Evolutionary conservation across 2,329 filamentous ascomycete species (phyloP).

Genomic region (Sphaerostilbella broomeana): DNA sequence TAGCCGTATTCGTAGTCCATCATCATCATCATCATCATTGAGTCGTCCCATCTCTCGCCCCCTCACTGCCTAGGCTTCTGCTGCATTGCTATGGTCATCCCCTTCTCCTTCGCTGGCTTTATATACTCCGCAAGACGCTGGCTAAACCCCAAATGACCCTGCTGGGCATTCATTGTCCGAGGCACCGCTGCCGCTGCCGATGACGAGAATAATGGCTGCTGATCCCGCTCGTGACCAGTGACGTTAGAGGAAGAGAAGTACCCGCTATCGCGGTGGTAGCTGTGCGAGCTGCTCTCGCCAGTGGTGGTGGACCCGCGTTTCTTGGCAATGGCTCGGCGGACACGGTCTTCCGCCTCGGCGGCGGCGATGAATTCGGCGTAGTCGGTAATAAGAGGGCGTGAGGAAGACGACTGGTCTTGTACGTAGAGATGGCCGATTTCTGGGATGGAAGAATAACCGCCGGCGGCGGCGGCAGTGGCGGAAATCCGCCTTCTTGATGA

Average conservation of each 20-base stretch:
- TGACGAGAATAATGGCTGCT: slow-evolving; percentile 1
- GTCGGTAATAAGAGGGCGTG: slow-evolving; percentile 13
- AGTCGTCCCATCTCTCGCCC: too few species aligned
- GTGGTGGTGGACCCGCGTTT: not conserved
- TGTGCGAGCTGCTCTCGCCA: not conserved
- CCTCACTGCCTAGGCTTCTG: too few species aligned
- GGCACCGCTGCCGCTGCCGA: not conserved
- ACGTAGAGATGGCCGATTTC: slow-evolving; percentile 9
- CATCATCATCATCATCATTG: too few species aligned
- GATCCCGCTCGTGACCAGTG: not conserved
- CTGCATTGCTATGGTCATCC: too few species aligned
- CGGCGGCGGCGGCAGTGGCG: not conserved
- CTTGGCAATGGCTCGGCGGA: slow-evolving; percentile 4
- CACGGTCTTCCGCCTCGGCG: slow-evolving; percentile 12
- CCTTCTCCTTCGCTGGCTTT: slow-evolving; percentile 11
- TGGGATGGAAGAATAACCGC: not conserved
- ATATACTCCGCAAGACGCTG: slow-evolving; percentile 14
- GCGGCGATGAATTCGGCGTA: slow-evolving; percentile 19
- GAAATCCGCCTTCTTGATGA: not conserved
- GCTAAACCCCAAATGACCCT: slow-evolving; percentile 4
- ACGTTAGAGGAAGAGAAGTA: slow-evolving; percentile 10
- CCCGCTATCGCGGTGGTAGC: slow-evolving; percentile 11
- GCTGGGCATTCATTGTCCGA: slow-evolving; percentile 2
- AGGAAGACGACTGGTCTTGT: not conserved
- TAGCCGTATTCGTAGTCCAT: too few species aligned